Conservation (phyloP, 495 filamentous ascomycete genomes). For the Oleoguttula mirabilis region DNA sequence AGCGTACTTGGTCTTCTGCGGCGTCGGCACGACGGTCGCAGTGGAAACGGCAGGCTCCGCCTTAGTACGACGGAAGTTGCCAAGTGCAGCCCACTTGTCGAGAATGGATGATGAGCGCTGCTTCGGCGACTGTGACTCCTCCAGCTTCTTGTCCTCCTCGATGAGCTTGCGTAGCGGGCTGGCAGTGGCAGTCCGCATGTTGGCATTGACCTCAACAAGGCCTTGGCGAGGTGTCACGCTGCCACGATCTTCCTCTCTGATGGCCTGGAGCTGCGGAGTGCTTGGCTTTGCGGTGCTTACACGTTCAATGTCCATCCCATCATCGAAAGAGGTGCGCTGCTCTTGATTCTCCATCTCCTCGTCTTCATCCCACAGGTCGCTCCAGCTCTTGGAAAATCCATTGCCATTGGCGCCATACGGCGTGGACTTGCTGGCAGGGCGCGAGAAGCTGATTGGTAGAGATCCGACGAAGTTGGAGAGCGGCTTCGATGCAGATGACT, state of each 20-base stretch:
- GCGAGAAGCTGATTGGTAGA: constrained; percentile 52
- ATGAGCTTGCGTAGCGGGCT: constrained; percentile 33
- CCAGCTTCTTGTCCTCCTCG: constrained; percentile 47
- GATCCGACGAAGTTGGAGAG: constrained; percentile 52
- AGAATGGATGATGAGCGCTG: constrained; percentile 39
- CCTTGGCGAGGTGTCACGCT: constrained; percentile 27
- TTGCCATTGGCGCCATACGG: constrained; percentile 40
- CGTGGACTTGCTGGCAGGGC: constrained; percentile 31
- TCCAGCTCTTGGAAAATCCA: constrained; percentile 88
- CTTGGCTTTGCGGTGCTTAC: constrained; percentile 26
- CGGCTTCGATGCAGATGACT: constrained; percentile 17
- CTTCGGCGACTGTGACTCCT: constrained; percentile 37
- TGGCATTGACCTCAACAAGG: constrained; percentile 28
- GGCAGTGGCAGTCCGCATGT: constrained; percentile 24
- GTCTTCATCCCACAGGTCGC: constrained; percentile 91
- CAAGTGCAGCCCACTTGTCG: constrained; percentile 82
- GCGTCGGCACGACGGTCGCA: constrained; percentile 9
- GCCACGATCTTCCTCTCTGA: constrained; percentile 19
- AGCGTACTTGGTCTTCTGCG: constrained; percentile 23
- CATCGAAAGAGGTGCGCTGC: constrained; percentile 15
- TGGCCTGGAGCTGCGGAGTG: constrained; percentile 15
- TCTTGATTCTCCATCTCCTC: constrained; percentile 51
- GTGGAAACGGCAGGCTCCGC: constrained; percentile 32
- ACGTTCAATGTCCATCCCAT: constrained; percentile 20
- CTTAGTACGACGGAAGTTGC: constrained; percentile 49